phyloP scores from a whole-genome alignment of 345 rosid species.

The Kernera saxatilis region DNA sequence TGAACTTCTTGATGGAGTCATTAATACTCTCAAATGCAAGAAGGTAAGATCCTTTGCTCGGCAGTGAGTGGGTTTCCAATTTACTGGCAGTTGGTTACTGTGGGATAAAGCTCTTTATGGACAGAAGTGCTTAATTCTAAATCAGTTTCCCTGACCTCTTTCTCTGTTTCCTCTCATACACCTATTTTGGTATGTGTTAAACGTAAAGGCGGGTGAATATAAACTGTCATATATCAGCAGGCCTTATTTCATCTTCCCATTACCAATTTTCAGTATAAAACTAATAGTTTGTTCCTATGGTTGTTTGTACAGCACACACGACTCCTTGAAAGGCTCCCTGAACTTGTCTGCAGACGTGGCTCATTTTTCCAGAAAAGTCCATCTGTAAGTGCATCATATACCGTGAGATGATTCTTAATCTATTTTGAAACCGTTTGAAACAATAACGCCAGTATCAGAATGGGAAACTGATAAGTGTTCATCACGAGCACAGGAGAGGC shows the following conservation, averaged over 20 bases:
- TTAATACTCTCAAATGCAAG: constrained; percentile 70
- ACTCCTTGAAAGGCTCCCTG: constrained; percentile 84
- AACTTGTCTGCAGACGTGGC: constrained; percentile 64
- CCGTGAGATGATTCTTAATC: background rate
- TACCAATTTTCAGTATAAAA: constrained; percentile 7
- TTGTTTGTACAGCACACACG: constrained; percentile 56
- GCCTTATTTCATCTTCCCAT: background rate
- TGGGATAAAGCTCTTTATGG: background rate
- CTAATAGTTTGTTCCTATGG: constrained; percentile 14
- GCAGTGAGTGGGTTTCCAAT: constrained; percentile 10
- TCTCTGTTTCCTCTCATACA: constrained; percentile 9
- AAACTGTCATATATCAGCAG: constrained; percentile 1
- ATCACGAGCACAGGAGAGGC: constrained; percentile 1
- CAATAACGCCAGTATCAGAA: constrained; percentile 4
- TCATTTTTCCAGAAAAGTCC: constrained; percentile 62
- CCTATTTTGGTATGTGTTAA: background rate
- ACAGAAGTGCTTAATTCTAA: background rate
- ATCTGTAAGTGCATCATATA: constrained; percentile 49
- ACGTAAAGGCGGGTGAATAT: background rate
- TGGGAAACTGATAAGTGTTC: background rate
- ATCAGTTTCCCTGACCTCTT: background rate
- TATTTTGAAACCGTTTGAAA: background rate
- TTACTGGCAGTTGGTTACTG: background rate
- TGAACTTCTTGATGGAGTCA: constrained; percentile 54
- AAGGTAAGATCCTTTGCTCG: constrained; percentile 46